Base-by-base conservation (phyloP, 2,329 filamentous ascomycete species). In the Zymoseptoria pseudotritici region DNA sequence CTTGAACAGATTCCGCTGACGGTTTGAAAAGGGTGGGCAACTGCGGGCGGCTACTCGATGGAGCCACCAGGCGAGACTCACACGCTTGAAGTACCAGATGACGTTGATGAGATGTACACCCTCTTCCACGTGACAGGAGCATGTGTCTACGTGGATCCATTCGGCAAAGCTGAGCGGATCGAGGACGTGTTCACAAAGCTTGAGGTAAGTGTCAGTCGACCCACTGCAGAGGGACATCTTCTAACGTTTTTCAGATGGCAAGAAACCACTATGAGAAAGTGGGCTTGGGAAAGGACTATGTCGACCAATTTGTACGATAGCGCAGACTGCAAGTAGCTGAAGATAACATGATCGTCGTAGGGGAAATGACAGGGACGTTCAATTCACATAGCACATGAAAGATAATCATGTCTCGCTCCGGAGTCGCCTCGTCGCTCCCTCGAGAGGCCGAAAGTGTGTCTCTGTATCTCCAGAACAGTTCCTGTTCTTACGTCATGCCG, bases 101-200 rank as follows among this genome's bases (percentile, higher is more conserved):
- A 20, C 10, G 56, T 58, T 22, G 53, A 58, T 10, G 59, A 58
- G 24, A 61, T 61, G 55, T 24, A 58, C 11, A 54, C 59, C 20
- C n/a, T 61, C 20, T 58, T 58, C 53, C 59, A 58, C 20, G 56
- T 58, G 11, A 61, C 59, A 24, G 51, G 56, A 21, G 59, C 59
- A 19, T 58, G 58, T 29, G 53, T 61, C 29, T 61, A 58, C 50
- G 59, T 58, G 4, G 59, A 61, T 26, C 24, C 49, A 2, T 13
- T 54, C 24, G 59, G 59, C 13, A 61, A 58, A 24, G 19, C 59
- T 6, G 56, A 50, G 19, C 36, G 50, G 13, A 36, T 61, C 29
- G 56, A 61, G 52, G 56, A 61, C 42, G 56, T 58, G 2, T 61
- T 61, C 21, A 58, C 55, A 46, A 61, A 61, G 21, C 19, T 58